Evolutionary conservation across 1,284 basidiomycete genomes (phyloP), one percentile per base, ranked within the genome.

Genomic region (Exobasidium cylindrosporum): DNA sequence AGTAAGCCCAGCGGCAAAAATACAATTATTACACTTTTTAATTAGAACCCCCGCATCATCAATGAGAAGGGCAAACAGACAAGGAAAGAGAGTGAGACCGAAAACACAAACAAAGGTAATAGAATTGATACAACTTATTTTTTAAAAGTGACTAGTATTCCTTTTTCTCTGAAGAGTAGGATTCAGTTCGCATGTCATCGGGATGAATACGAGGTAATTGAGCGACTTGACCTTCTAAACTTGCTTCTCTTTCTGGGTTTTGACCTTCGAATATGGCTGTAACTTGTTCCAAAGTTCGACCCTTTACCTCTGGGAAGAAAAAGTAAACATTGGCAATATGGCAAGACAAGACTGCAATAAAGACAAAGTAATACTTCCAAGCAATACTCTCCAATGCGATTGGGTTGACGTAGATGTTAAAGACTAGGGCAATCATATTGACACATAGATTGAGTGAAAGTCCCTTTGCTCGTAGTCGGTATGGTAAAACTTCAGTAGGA

Each of bases 291-390:
- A 58, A n/a, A 3, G 32, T 49, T 13, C 24, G 23, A 17, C 43
- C 29, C 30, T 60, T 60, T 14, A 66, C 65, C 49, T 70, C 67
- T 31, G 67, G 69, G 62, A 62, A 70, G 32, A 58, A 49, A 5
- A 70, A 46, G 59, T 66, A 63, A 53, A 70, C 57, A 62, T 67
- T 58, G 52, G 66, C 54, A 28, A 53, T 57, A 57, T 68, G 62
- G 55, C 55, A 46, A 17, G 62, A 49, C 3, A 55, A 49, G 55
- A 70, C 63, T 60, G 43, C 53, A 49, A 58, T 62, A 29, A 63
- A 69, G 49, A 69, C 58, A 45, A 69, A 54, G 67, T 68, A 70
- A 57, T 24, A 44, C 54, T 62, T 63, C 66, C 66, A 68, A 50
- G 59, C 57, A 40, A 70, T 70, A 64, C 58, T 60, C 49, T 62